Percentiles rank a stretch among this genome's conserved stretches.
Conservation (phyloP, 495 filamentous ascomycete genomes). For the Neurospora sp. region DNA sequence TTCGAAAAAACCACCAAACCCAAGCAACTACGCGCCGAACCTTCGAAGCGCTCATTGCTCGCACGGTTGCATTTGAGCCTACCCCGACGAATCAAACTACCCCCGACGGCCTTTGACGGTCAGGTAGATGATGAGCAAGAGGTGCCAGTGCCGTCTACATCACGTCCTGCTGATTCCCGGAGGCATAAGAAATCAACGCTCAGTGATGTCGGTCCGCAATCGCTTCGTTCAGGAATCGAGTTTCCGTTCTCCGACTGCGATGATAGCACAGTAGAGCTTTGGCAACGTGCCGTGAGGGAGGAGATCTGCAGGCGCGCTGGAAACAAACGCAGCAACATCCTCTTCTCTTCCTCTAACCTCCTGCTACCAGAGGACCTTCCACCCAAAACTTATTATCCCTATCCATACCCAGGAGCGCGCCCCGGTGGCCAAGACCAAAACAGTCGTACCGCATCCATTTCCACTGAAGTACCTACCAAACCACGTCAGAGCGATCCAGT, state of each 20-base stretch:
- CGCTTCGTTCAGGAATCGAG: background rate
- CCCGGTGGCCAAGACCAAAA: background rate
- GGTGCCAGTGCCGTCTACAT: background rate
- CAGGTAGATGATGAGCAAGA: background rate
- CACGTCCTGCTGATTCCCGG: background rate
- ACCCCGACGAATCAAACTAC: conserved; percentile 17
- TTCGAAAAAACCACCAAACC: conserved; percentile 21
- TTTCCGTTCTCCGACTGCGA: conserved; percentile 5
- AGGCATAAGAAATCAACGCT: background rate
- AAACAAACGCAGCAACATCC: conserved; percentile 2
- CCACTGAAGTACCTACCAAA: background rate
- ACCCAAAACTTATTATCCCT: background rate
- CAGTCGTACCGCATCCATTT: background rate
- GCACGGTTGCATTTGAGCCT: conserved; percentile 24
- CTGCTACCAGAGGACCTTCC: background rate
- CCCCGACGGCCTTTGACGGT: conserved; percentile 11
- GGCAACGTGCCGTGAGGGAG: conserved; percentile 12
- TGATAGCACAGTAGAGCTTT: conserved; percentile 11
- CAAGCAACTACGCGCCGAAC: conserved; percentile 1
- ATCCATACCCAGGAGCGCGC: background rate
- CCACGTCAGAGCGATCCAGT: background rate
- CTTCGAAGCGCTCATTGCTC: conserved; percentile 20
- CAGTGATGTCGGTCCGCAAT: background rate
- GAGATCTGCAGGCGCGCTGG: conserved; percentile 14
- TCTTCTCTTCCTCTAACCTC: background rate